A percentile compares a stretch with the other conserved stretches of the same genome.
Conservation (phyloP, 192 early-diverging fungal species). For the Entomortierella chlamydospora region DNA sequence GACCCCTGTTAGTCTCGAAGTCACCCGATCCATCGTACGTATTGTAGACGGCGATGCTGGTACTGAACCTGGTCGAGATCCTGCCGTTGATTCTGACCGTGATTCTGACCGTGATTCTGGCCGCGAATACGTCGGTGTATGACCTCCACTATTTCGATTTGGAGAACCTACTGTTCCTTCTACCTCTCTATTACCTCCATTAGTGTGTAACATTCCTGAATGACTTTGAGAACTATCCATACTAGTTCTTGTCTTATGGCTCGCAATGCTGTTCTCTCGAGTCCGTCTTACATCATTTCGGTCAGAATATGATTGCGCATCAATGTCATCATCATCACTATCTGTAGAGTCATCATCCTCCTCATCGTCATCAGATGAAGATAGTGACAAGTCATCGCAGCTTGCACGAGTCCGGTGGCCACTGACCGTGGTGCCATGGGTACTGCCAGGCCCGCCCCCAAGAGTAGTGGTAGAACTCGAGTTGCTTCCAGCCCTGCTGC, state of each 20-base stretch:
- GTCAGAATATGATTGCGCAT: background rate
- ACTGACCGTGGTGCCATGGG: constrained; percentile 3
- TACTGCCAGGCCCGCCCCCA: background rate
- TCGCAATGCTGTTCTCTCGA: constrained; percentile 37
- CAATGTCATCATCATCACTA: constrained; percentile 43
- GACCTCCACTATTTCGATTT: constrained; percentile 2
- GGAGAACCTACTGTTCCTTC: background rate
- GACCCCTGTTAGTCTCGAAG: constrained; percentile 2
- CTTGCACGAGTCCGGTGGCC: constrained; percentile 36
- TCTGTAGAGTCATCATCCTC: constrained; percentile 52
- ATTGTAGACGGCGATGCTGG: constrained; percentile 19
- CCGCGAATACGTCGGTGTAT: constrained; percentile 12
- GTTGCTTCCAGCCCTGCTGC: constrained; percentile 40
- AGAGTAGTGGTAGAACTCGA: constrained; percentile 23
- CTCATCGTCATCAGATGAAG: constrained; percentile 50
- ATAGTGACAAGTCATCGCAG: constrained; percentile 45
- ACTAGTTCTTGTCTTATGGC: background rate
- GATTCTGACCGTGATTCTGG: constrained; percentile 9
- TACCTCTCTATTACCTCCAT: background rate
- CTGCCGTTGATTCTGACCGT: constrained; percentile 1
- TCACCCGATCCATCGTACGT: constrained; percentile 26
- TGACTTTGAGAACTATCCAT: constrained; percentile 5
- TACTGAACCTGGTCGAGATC: constrained; percentile 21
- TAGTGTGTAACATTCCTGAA: background rate
- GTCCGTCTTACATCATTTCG: constrained; percentile 5